Conservation (phyloP, 192 early-diverging fungal genomes). For the Powellomyces hirtus region DNA sequence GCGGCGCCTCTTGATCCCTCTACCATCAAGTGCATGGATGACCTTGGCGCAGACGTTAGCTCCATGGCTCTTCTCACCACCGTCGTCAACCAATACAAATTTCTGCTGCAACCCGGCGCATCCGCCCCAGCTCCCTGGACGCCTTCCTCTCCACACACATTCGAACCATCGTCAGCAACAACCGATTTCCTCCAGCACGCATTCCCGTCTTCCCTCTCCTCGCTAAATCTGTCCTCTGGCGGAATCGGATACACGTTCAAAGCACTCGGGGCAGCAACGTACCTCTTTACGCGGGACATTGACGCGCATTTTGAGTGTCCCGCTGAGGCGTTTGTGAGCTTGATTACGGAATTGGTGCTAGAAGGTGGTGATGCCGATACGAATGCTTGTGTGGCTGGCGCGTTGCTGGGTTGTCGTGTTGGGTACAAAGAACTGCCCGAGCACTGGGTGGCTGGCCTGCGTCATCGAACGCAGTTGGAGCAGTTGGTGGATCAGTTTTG, state of each 20-base stretch:
- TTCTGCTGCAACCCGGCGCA: background rate
- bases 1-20: background rate
- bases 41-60: too few relatives aligned
- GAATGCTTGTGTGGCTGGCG: conserved; percentile 53
- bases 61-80: background rate
- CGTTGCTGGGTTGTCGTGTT: conserved; percentile 47
- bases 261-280: conserved; percentile 42
- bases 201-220: conserved; percentile 3
- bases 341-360: conserved; percentile 46
- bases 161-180: too few relatives aligned
- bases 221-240: conserved; percentile 33
- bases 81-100: background rate
- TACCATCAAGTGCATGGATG: too few relatives aligned
- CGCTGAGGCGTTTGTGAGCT: conserved; percentile 35
- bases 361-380: conserved; percentile 62
- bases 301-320: background rate
- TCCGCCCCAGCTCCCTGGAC: too few relatives aligned
- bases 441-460: conserved; percentile 45
- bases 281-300: conserved; percentile 33
- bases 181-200: background rate
- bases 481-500: conserved; percentile 17
- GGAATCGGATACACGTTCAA: conserved; percentile 57
- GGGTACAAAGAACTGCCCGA: conserved; percentile 44
- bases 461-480: conserved; percentile 28
- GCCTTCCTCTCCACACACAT: background rate